Evolutionary conservation across 371 early-diverging fungal species (phyloP).

Genomic region (Thermomucor indicae-seudaticae): DNA sequence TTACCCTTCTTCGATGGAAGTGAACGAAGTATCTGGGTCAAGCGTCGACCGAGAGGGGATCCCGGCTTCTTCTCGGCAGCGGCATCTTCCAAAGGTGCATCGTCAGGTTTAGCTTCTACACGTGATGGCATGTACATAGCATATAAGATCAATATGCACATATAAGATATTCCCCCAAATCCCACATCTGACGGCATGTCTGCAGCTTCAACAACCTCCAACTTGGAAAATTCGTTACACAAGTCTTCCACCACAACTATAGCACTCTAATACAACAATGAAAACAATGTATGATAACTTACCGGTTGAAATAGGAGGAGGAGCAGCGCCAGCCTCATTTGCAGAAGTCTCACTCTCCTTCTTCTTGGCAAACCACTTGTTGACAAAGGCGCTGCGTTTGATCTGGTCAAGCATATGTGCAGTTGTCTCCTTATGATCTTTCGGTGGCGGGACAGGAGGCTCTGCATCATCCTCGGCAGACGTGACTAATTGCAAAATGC

Average conservation of each 20-base stretch:
- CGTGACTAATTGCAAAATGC: background rate
- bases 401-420: slow-evolving; percentile 25
- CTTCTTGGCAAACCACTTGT: slow-evolving; percentile 32
- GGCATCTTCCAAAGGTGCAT: slow-evolving; percentile 18
- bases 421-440: slow-evolving; percentile 12
- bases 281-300: no score
- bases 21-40: slow-evolving; percentile 28
- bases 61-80: slow-evolving; percentile 18
- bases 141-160: background rate
- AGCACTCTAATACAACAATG: no score
- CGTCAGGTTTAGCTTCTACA: slow-evolving; percentile 1
- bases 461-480: slow-evolving; percentile 5
- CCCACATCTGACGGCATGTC: no score
- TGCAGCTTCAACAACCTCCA: no score
- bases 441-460: slow-evolving; percentile 15
- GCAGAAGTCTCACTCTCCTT: slow-evolving; percentile 14
- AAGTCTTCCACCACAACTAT: no score
- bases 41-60: slow-evolving; percentile 36
- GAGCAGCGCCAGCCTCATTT: slow-evolving; percentile 8
- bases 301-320: background rate
- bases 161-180: no score
- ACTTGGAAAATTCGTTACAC: no score
- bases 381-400: slow-evolving; percentile 24
- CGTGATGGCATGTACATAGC: background rate
- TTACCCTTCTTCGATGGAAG: slow-evolving; percentile 12